Conservation (phyloP, 495 filamentous ascomycete genomes). For the Penicillium fimorum region DNA sequence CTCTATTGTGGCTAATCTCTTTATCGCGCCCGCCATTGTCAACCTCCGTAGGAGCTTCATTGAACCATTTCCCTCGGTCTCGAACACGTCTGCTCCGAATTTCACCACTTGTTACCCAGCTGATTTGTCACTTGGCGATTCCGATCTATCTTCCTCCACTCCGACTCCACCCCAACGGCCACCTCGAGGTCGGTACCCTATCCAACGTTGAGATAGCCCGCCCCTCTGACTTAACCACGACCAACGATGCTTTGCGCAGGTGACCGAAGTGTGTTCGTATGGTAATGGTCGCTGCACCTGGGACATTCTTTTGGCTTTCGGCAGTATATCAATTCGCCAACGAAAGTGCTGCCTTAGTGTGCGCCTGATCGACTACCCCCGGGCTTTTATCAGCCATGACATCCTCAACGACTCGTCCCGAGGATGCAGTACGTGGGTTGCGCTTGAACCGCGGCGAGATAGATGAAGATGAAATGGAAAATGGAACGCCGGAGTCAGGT, state of each 20-base stretch:
- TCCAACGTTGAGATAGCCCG: slow-evolving; percentile 2
- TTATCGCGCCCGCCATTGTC: slow-evolving; percentile 5
- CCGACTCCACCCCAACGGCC: not conserved
- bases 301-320: not conserved
- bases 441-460: slow-evolving; percentile 33
- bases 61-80: slow-evolving; percentile 13
- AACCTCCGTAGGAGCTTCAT: slow-evolving; percentile 7
- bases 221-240: slow-evolving; percentile 1
- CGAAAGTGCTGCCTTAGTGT: slow-evolving; percentile 1
- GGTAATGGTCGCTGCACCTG: slow-evolving; percentile 14
- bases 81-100: slow-evolving; percentile 3
- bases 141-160: not conserved
- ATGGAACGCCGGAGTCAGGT: slow-evolving; percentile 25
- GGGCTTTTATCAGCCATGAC: slow-evolving; percentile 26
- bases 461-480: slow-evolving; percentile 35
- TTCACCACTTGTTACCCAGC: not conserved
- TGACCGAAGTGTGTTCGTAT: not conserved
- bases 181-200: not conserved
- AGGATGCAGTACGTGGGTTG: slow-evolving; percentile 40
- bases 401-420: slow-evolving; percentile 41
- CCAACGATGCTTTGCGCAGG: slow-evolving; percentile 21
- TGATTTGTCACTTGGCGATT: not conserved
- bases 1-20: slow-evolving; percentile 7
- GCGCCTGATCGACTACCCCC: slow-evolving; percentile 4
- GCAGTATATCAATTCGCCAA: not conserved